These are phyloP conservation scores for Cantharellus cinnabarinus DNA, from an alignment of 768 basidiomycete genomes.

Conservation along the genomic window DNA sequence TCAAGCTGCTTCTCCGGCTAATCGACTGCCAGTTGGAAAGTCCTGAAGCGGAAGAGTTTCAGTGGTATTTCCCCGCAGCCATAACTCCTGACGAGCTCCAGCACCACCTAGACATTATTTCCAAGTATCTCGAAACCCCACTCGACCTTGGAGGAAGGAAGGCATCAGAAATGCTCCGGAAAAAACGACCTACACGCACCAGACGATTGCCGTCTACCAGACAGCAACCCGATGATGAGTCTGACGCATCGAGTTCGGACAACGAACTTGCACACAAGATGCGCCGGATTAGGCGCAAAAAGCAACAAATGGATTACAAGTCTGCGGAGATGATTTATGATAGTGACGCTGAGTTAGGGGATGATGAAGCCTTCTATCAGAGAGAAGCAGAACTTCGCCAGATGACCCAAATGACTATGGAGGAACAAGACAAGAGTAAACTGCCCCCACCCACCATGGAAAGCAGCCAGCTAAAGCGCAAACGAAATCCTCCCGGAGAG, in stretches of 20 bases:
- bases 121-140: slow-evolving; percentile 65
- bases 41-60: slow-evolving; percentile 40
- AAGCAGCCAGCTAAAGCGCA: too few relatives aligned
- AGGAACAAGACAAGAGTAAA: too few relatives aligned
- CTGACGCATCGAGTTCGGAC: slow-evolving; percentile 26
- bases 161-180: slow-evolving; percentile 45
- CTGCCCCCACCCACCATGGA: too few relatives aligned
- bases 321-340: slow-evolving; percentile 84
- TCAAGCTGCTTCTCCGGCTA: slow-evolving; percentile 74
- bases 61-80: slow-evolving; percentile 71
- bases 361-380: slow-evolving; percentile 53
- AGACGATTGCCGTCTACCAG: slow-evolving; percentile 24
- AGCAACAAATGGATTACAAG: slow-evolving; percentile 59
- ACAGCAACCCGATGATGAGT: slow-evolving; percentile 15
- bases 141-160: slow-evolving; percentile 65
- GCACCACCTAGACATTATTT: slow-evolving; percentile 51
- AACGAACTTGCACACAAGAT: slow-evolving; percentile 12
- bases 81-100: slow-evolving; percentile 47
- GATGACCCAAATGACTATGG: too few relatives aligned
- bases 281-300: slow-evolving; percentile 23
- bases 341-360: slow-evolving; percentile 65
- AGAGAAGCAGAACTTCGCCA: slow-evolving; percentile 34
- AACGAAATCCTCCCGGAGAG: too few relatives aligned
- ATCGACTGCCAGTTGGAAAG: slow-evolving; percentile 24
- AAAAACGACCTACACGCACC: slow-evolving; percentile 31